Evolutionary conservation across 73 alveolate species (phyloP).

Genomic region (Symbiodinium natans): DNA sequence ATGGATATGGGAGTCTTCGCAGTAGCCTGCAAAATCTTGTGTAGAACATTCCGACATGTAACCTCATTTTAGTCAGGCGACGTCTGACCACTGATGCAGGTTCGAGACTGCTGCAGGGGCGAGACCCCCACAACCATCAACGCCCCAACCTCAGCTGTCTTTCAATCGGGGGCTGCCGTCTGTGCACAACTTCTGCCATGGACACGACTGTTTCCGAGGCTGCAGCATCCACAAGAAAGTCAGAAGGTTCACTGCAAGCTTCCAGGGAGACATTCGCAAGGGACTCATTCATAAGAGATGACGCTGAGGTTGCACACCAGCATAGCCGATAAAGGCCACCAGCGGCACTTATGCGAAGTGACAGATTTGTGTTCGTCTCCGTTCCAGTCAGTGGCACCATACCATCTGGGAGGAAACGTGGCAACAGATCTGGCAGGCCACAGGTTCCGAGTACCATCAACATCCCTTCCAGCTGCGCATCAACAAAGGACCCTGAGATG

Average conservation of each 20-base stretch:
- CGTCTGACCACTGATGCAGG: constrained; percentile 24
- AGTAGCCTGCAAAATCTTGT: no score
- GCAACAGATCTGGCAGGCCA: background rate
- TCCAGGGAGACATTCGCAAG: background rate
- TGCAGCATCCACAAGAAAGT: background rate
- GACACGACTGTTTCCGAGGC: background rate
- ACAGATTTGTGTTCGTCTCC: background rate
- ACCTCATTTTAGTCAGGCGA: background rate
- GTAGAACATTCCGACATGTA: no score
- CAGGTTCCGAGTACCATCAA: background rate
- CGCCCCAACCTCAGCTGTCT: background rate
- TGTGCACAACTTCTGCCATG: no score
- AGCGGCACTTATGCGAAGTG: background rate
- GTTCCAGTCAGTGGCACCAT: background rate
- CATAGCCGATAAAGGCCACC: constrained; percentile 17
- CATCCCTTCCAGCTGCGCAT: background rate
- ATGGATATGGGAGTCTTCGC: no score
- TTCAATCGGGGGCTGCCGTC: background rate
- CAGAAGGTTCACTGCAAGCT: background rate
- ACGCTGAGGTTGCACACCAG: background rate
- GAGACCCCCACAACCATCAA: background rate
- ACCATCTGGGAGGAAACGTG: background rate
- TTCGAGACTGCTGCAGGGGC: background rate
- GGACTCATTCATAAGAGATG: background rate
- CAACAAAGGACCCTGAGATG: background rate